Evolutionary conservation across 2,329 filamentous ascomycete genomes (phyloP), one percentile per base, ranked within the genome.

Genomic region (Monosporascus sp.): DNA sequence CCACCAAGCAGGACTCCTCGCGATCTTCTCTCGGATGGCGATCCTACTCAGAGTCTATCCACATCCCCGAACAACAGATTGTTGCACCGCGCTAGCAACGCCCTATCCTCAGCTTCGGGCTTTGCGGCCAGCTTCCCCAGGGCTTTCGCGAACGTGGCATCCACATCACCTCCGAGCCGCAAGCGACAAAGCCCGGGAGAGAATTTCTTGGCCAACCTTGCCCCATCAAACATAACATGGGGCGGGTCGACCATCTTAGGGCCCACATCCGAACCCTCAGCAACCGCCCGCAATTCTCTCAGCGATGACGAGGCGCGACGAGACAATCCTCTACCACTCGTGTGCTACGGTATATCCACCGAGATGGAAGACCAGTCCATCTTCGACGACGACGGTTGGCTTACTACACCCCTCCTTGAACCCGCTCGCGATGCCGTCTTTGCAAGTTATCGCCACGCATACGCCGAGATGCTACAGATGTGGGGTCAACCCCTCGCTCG

Each of bases 351-450:
- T 22, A 77, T 83, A 5, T 72, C 74, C 1, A 72, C 86, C 7
- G 72, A 74, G 7, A 74, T 86, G 58, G 78, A 81, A 62, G 83
- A 88, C 56, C 82, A 85, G 57, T 76, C 78, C n/a, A 75, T 80
- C 20, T 88, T 88, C 60, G 85, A 88, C 58, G 84, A 87, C 50
- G 85, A 88, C 62, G 84, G 84, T 14, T 86, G 83, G 75, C 75
- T 87, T 63, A 77, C 74, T 20, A 75, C 78, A 3, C 79, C 85
- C 4, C 68, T 88, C 2, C 73, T 88, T 17, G 78, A 85, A 44
- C 71, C 77, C 5, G 73, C 65, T 31, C 75, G 74, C n/a, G 67
- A 71, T 5, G 65, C 72, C 3, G 65, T 78, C 20, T 84, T 84
- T 58, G 75, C 78, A n/a, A 75, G 73, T 60, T 88, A 87, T 62